Conservation (phyloP, 2,329 filamentous ascomycete genomes). For the Botrytis squamosa region DNA sequence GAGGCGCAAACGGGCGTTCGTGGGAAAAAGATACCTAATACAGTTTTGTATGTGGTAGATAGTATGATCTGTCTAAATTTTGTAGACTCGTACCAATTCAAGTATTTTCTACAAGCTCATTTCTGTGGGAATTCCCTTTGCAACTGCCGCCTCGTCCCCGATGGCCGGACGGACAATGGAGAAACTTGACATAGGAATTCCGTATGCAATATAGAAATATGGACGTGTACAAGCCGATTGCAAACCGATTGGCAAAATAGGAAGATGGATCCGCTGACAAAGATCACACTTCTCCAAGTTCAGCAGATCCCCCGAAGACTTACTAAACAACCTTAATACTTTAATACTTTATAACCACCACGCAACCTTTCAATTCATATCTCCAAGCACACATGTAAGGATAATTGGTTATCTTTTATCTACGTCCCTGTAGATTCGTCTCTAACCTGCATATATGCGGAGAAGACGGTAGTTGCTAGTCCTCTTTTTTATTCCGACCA, state of each 20-base stretch:
- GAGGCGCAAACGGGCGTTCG: conserved; percentile 19
- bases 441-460: conserved; percentile 15
- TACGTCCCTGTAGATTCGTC: conserved; percentile 8
- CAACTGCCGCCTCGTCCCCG: neutral
- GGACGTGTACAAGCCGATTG: neutral
- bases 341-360: neutral
- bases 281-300: neutral
- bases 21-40: conserved; percentile 16
- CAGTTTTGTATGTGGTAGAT: conserved; percentile 10
- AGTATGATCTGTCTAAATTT: neutral
- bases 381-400: conserved; percentile 1
- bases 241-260: neutral
- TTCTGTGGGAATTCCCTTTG: neutral
- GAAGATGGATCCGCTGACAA: conserved; percentile 11
- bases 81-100: conserved; percentile 3
- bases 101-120: conserved; percentile 9
- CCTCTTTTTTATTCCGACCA: neutral
- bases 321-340: conserved; percentile 1
- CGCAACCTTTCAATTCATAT: neutral
- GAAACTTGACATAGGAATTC: neutral
- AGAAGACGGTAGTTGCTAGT: conserved; percentile 8
- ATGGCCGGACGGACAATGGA: neutral
- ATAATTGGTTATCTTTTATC: conserved; percentile 11
- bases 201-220: neutral
- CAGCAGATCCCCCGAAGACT: neutral